phyloP scores from a whole-genome alignment of 306 rosid genomes.

The Dalbergia cultrata region DNA sequence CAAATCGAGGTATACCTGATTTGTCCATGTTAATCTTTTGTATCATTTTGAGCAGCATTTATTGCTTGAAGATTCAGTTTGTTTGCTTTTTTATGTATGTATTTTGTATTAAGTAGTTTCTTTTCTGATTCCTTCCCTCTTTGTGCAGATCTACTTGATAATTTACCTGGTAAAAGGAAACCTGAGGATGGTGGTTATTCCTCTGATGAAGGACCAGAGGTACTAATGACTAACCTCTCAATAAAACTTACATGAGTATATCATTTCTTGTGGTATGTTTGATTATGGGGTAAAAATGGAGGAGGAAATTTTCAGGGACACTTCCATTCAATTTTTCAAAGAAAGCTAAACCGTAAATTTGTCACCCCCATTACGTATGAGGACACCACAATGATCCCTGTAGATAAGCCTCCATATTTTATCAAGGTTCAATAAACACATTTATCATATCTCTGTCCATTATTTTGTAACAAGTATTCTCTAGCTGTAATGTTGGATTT shows the following conservation, averaged over 20 bases:
- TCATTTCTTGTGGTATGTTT: not conserved
- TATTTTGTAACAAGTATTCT: conserved; percentile 1
- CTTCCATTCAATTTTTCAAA: not conserved
- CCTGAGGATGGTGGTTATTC: conserved; percentile 81
- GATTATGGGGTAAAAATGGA: not conserved
- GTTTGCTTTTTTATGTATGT: not conserved
- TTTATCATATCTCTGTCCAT: not conserved
- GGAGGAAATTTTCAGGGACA: not conserved
- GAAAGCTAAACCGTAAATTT: not conserved
- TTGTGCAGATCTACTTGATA: conserved; percentile 72
- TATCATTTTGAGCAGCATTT: not conserved
- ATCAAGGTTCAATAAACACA: not conserved
- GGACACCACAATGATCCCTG: not conserved
- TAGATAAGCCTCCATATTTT: not conserved
- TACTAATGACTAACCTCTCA: conserved; percentile 41
- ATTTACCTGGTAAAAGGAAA: conserved; percentile 82
- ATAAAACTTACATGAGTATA: not conserved
- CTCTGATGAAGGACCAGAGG: conserved; percentile 84
- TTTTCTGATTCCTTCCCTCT: not conserved
- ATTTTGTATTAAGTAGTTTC: conserved; percentile 1
- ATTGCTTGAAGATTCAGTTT: not conserved
- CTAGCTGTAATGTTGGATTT: not conserved
- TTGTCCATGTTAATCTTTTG: not conserved
- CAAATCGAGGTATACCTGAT: conserved; percentile 70
- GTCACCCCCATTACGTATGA: not conserved